Evolutionary conservation across 225 moss, liverwort and hornwort genomes (phyloP).

Genomic region (Climacium dendroides): DNA sequence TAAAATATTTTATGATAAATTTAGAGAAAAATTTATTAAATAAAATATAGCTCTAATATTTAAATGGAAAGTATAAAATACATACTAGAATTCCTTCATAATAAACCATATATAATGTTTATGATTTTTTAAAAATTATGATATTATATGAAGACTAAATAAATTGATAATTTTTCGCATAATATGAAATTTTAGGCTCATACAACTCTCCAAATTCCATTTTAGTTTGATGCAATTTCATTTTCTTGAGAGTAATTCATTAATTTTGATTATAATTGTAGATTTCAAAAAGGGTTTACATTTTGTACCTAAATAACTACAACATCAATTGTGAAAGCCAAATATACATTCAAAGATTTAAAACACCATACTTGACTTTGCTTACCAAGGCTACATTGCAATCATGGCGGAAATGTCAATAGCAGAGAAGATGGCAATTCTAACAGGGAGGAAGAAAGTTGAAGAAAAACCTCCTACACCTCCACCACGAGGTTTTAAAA

Average conservation of each 20-base stretch:
- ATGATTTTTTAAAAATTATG: background rate
- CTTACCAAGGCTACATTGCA: background rate
- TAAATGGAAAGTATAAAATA: background rate
- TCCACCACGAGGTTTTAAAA: slow-evolving; percentile 7
- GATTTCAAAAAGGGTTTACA: too few species aligned
- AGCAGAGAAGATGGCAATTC: slow-evolving; percentile 8
- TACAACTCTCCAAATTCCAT: too few species aligned
- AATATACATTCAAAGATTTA: too few species aligned
- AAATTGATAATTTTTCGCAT: background rate
- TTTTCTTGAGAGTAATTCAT: too few species aligned
- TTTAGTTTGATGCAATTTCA: too few species aligned
- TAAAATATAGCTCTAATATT: background rate
- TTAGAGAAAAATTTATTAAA: background rate
- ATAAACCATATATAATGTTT: background rate
- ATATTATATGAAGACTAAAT: background rate
- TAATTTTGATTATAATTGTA: too few species aligned
- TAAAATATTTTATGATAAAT: background rate
- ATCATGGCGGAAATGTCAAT: slow-evolving; percentile 1
- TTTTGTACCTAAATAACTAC: too few species aligned
- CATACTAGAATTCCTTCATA: too few species aligned
- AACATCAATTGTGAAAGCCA: background rate
- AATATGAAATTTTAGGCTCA: background rate
- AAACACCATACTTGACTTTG: rapidly evolving
- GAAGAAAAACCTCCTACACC: slow-evolving; percentile 20
- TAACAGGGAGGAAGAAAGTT: slow-evolving; percentile 6